These are phyloP conservation scores for Allium sativum DNA, from an alignment of 106 monocot species.

Conservation along the genomic window DNA sequence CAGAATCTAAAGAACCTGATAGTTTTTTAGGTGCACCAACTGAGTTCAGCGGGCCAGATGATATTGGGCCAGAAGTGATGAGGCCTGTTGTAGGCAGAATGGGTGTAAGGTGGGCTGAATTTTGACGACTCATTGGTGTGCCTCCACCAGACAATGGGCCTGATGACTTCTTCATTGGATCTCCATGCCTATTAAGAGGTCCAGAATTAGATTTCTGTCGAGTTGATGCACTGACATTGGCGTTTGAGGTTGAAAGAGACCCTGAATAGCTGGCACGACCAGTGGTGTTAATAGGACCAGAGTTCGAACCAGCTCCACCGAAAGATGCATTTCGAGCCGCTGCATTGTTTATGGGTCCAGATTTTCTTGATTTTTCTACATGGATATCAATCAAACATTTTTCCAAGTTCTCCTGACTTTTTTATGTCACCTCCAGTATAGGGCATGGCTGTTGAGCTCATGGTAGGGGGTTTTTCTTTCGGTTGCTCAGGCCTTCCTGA, in stretches of 20 bases:
- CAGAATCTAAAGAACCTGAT: slow-evolving; percentile 61
- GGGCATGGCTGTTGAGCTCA: slow-evolving; percentile 59
- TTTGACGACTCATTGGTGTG: slow-evolving; percentile 69
- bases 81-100: slow-evolving; percentile 54
- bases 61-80: slow-evolving; percentile 78
- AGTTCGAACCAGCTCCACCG: slow-evolving; percentile 18
- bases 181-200: slow-evolving; percentile 54
- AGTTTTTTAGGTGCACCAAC: slow-evolving; percentile 59
- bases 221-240: slow-evolving; percentile 22
- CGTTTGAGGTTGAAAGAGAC: slow-evolving; percentile 13
- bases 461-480: slow-evolving; percentile 50
- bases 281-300: slow-evolving; percentile 29
- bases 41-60: slow-evolving; percentile 74
- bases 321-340: slow-evolving; percentile 29
- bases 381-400: slow-evolving; percentile 84
- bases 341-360: slow-evolving; percentile 40
- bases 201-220: slow-evolving; percentile 63
- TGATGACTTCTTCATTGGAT: slow-evolving; percentile 52
- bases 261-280: slow-evolving; percentile 49
- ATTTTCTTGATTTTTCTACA: slow-evolving; percentile 58
- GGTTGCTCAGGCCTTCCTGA: slow-evolving; percentile 70
- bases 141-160: slow-evolving; percentile 71
- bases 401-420: slow-evolving; percentile 69
- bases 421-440: slow-evolving; percentile 74
- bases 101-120: slow-evolving; percentile 65